phyloP scores from a whole-genome alignment of 129 eudicot genomes.

The Centrapalus pauciflorus region DNA sequence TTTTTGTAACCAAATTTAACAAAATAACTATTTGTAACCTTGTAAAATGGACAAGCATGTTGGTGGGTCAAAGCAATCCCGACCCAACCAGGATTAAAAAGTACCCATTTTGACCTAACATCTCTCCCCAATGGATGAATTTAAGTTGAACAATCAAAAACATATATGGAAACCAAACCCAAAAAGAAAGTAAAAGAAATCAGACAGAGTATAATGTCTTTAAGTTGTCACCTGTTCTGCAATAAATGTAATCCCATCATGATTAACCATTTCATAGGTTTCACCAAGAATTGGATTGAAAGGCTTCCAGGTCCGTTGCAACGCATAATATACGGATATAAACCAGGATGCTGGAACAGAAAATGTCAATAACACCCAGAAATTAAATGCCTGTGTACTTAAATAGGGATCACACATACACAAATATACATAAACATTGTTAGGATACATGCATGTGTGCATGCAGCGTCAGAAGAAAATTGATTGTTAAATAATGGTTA shows the following conservation, averaged over 20 bases:
- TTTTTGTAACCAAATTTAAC: too few relatives aligned
- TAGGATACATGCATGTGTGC: constrained; percentile 2
- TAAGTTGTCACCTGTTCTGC: constrained; percentile 69
- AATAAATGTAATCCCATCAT: constrained; percentile 74
- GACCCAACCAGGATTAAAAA: too few relatives aligned
- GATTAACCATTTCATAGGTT: constrained; percentile 90
- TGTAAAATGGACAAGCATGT: too few relatives aligned
- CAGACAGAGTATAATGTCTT: background rate
- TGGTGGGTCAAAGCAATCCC: too few relatives aligned
- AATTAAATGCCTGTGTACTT: background rate
- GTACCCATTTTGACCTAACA: too few relatives aligned
- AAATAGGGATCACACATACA: background rate
- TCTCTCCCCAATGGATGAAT: too few relatives aligned
- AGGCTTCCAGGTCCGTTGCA: constrained; percentile 96
- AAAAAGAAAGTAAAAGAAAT: too few relatives aligned
- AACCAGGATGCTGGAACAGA: constrained; percentile 70
- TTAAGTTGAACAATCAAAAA: too few relatives aligned
- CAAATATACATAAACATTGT: background rate
- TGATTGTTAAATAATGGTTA: background rate
- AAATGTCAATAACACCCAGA: constrained; percentile 7
- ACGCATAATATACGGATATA: constrained; percentile 75
- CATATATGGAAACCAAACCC: too few relatives aligned
- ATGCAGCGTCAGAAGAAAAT: background rate
- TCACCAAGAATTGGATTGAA: constrained; percentile 98
- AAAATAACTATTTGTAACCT: too few relatives aligned